Evolutionary conservation across 768 basidiomycete genomes (phyloP).

Genomic region (Dentipellis fragilis): DNA sequence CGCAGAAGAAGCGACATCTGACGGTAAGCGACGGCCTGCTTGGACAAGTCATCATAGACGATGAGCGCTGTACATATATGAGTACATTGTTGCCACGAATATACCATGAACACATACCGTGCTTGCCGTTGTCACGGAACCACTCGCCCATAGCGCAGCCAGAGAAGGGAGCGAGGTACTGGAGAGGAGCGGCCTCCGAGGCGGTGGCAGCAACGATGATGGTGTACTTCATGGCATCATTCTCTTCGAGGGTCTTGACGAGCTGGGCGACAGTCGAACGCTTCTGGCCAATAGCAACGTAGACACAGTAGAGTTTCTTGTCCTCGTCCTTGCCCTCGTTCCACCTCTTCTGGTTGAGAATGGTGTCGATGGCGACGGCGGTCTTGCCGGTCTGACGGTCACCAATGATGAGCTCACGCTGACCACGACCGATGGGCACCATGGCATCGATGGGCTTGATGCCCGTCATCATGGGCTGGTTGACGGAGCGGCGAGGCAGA

Average conservation of each 20-base stretch:
- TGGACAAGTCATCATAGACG: constrained; percentile 99
- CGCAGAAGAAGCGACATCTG: constrained; percentile 99
- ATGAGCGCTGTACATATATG: constrained; percentile 58
- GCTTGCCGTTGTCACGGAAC: constrained; percentile 99
- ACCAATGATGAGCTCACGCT: constrained; percentile 99
- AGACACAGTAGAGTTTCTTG: constrained; percentile 99
- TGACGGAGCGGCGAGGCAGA: constrained; percentile 97
- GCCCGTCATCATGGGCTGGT: constrained; percentile 99
- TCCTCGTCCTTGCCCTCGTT: constrained; percentile 94
- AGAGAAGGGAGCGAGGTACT: constrained; percentile 99
- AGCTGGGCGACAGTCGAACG: constrained; percentile 99
- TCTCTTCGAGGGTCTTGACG: constrained; percentile 99
- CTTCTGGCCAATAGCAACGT: constrained; percentile 99
- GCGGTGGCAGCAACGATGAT: constrained; percentile 99
- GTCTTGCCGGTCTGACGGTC: constrained; percentile 99
- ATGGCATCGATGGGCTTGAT: constrained; percentile 99
- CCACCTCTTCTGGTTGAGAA: constrained; percentile 99
- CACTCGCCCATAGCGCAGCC: constrained; percentile 99
- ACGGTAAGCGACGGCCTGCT: constrained; percentile 99
- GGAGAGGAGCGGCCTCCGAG: constrained; percentile 97
- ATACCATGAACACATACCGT: constrained; percentile 40
- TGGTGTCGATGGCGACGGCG: constrained; percentile 98
- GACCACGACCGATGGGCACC: constrained; percentile 99
- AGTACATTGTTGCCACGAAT: neutral
- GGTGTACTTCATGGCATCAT: constrained; percentile 99